Conservation (phyloP, 2,329 filamentous ascomycete species). For the Cercospora zeina region DNA sequence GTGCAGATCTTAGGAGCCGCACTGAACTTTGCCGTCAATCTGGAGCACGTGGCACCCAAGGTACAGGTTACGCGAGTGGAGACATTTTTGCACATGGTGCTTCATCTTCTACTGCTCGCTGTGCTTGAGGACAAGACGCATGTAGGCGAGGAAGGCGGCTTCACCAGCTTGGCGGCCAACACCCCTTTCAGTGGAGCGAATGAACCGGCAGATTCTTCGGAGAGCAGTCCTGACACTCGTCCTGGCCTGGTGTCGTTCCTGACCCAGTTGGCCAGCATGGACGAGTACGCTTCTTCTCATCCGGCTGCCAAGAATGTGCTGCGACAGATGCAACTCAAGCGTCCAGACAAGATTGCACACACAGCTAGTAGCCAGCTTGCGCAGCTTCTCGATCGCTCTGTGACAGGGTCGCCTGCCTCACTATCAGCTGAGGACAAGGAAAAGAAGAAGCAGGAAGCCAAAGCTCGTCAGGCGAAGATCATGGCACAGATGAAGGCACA, state of each 20-base stretch:
- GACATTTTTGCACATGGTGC: slow-evolving; percentile 84
- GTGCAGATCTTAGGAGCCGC: slow-evolving; percentile 87
- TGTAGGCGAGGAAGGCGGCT: slow-evolving; percentile 24
- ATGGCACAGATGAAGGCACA: slow-evolving; percentile 99
- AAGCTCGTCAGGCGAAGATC: slow-evolving; percentile 85
- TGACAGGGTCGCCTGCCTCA: slow-evolving; percentile 76
- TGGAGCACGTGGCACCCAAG: slow-evolving; percentile 66
- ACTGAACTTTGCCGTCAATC: slow-evolving; percentile 75
- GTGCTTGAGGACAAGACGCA: slow-evolving; percentile 70
- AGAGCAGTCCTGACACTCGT: slow-evolving; percentile 12
- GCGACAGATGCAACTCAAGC: slow-evolving; percentile 79
- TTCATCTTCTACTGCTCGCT: slow-evolving; percentile 84
- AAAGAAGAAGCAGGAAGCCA: slow-evolving; percentile 84
- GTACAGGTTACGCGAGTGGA: slow-evolving; percentile 83
- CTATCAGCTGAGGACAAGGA: slow-evolving; percentile 66
- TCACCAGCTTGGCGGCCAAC: slow-evolving; percentile 33
- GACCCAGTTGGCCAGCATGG: slow-evolving; percentile 56
- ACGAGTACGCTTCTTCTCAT: slow-evolving; percentile 78
- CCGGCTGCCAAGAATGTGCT: slow-evolving; percentile 82
- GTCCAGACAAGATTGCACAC: slow-evolving; percentile 66
- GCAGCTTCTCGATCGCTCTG: slow-evolving; percentile 69
- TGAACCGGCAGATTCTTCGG: slow-evolving; percentile 1
- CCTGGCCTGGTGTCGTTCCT: slow-evolving; percentile 51
- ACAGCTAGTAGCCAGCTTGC: slow-evolving; percentile 46
- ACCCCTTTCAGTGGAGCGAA: slow-evolving; percentile 16